These are phyloP conservation scores for Candida ovalis DNA, from an alignment of 805 yeast genomes.

Conservation along the genomic window DNA sequence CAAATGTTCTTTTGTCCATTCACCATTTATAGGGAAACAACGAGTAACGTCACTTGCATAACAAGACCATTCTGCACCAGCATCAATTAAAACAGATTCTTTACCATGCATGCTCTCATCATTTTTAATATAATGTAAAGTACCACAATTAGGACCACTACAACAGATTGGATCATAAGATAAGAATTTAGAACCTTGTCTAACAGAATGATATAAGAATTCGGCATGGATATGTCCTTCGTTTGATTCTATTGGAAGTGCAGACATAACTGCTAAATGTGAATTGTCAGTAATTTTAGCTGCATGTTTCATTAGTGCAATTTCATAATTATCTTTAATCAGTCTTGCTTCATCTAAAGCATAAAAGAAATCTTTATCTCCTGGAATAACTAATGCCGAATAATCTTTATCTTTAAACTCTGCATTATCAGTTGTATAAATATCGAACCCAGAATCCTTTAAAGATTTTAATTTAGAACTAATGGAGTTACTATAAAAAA, in stretches of 20 bases:
- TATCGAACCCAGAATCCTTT: slow-evolving; percentile 23
- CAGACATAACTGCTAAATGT: slow-evolving; percentile 90
- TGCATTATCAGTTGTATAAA: slow-evolving; percentile 56
- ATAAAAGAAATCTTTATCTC: slow-evolving; percentile 49
- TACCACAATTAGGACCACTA: slow-evolving; percentile 86
- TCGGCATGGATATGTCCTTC: slow-evolving; percentile 96
- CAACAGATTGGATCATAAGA: slow-evolving; percentile 97
- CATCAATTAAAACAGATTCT: slow-evolving; percentile 78
- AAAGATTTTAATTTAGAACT: slow-evolving; percentile 31
- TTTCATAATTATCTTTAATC: slow-evolving; percentile 80
- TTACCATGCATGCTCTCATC: slow-evolving; percentile 58
- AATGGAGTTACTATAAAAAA: slow-evolving; percentile 56
- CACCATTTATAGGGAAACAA: slow-evolving; percentile 88
- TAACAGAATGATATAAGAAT: slow-evolving; percentile 84
- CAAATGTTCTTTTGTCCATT: slow-evolving; percentile 84
- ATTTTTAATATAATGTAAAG: slow-evolving; percentile 84
- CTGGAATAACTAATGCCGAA: slow-evolving; percentile 36
- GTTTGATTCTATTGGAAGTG: slow-evolving; percentile 78
- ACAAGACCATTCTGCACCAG: slow-evolving; percentile 96
- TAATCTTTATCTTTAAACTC: slow-evolving; percentile 37
- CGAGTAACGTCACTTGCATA: slow-evolving; percentile 94
- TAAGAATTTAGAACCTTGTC: slow-evolving; percentile 88
- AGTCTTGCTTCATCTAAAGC: slow-evolving; percentile 87
- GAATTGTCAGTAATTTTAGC: slow-evolving; percentile 81
- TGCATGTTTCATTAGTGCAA: slow-evolving; percentile 74